Evolutionary conservation across 495 filamentous ascomycete genomes (phyloP).

Genomic region (Pyrenopolyporus hunteri): DNA sequence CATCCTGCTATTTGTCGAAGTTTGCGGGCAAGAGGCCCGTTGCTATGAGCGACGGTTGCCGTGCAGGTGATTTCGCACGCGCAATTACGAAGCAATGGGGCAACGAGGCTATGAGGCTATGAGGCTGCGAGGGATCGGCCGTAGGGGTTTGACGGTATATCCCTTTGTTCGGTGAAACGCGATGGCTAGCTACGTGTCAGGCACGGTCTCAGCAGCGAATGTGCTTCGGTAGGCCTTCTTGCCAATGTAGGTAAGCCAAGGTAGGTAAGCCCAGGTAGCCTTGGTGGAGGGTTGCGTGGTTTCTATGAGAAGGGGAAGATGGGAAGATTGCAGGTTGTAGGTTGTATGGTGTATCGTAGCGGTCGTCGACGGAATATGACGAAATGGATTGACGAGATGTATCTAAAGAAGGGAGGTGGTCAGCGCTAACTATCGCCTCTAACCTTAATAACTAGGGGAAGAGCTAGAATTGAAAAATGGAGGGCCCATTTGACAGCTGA

Average conservation of each 20-base stretch:
- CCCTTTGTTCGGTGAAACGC: no score
- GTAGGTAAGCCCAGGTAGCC: no score
- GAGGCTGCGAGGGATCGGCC: no score
- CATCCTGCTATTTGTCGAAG: constrained; percentile 16
- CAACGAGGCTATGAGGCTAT: no score
- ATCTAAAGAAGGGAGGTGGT: constrained; percentile 33
- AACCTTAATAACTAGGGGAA: constrained; percentile 12
- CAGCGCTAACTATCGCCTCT: constrained; percentile 27
- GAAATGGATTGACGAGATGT: constrained; percentile 34
- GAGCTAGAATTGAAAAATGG: constrained; percentile 5
- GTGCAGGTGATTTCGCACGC: no score
- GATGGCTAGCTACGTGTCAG: no score
- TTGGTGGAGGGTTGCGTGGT: not conserved
- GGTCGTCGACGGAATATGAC: constrained; percentile 30
- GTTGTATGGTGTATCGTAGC: constrained; percentile 5
- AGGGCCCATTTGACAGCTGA: not conserved
- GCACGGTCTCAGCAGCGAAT: no score
- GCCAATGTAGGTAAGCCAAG: no score
- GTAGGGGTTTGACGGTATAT: no score
- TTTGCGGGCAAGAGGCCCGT: not conserved
- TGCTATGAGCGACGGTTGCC: no score
- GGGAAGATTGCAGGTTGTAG: not conserved
- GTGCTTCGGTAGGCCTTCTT: no score
- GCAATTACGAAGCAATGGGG: not conserved
- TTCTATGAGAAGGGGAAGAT: constrained; percentile 5